These are phyloP conservation scores for Phellopilus nigrolimitatus DNA, from an alignment of 1,284 basidiomycete species.

Conservation along the genomic window DNA sequence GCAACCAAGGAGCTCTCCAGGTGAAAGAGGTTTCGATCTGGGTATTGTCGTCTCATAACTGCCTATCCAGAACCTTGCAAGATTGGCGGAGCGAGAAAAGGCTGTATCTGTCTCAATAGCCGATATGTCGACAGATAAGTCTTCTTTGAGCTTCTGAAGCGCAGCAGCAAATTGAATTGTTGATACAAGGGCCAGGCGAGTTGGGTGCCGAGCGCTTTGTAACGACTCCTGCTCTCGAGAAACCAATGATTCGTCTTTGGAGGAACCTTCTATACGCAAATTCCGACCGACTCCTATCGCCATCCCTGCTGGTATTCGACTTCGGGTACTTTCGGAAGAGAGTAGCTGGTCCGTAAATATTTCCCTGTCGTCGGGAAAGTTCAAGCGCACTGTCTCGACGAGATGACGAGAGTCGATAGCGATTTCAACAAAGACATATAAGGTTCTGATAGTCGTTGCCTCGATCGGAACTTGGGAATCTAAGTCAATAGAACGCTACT, in stretches of 20 bases:
- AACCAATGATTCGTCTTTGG: constrained; percentile 16
- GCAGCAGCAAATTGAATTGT: constrained; percentile 95
- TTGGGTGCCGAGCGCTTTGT: constrained; percentile 38
- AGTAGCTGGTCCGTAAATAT: constrained; percentile 58
- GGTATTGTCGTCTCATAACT: constrained; percentile 82
- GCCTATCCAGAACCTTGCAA: constrained; percentile 46
- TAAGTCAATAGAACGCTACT: constrained; percentile 1
- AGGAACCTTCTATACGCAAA: constrained; percentile 49
- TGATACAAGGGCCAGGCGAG: constrained; percentile 83
- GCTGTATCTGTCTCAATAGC: constrained; percentile 15
- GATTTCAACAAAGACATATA: constrained; percentile 99
- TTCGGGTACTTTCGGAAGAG: constrained; percentile 45
- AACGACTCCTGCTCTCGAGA: constrained; percentile 12
- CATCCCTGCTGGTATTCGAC: constrained; percentile 48
- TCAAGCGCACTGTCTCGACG: constrained; percentile 78
- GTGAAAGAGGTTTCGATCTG: constrained; percentile 88
- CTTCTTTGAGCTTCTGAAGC: constrained; percentile 80
- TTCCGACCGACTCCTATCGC: constrained; percentile 45
- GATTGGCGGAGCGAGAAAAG: constrained; percentile 9
- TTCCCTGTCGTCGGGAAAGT: constrained; percentile 78
- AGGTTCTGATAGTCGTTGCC: constrained; percentile 89
- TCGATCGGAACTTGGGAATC: constrained; percentile 80
- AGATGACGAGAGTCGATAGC: constrained; percentile 86
- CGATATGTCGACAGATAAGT: constrained; percentile 46
- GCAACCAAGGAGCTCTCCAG: constrained; percentile 96